These are phyloP conservation scores for Trichoderma semiorbis DNA, from an alignment of 2,329 filamentous ascomycete genomes.

Conservation along the genomic window DNA sequence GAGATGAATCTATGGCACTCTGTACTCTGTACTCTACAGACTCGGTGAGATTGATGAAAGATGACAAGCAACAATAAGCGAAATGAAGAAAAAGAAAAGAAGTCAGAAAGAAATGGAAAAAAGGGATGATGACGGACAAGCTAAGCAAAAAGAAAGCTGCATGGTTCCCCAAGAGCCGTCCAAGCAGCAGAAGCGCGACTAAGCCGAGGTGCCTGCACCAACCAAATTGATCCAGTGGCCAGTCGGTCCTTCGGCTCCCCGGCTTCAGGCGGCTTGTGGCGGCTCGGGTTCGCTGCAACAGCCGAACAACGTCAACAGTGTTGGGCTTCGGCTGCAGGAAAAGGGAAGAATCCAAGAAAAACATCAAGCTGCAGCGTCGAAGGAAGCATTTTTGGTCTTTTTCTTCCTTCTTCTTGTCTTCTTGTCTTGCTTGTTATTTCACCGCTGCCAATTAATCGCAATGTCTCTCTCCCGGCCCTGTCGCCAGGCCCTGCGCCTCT, in stretches of 20 bases:
- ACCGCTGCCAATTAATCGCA: background rate
- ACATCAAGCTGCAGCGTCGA: background rate
- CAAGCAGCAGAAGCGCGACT: background rate
- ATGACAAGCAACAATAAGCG: background rate
- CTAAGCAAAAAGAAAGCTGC: background rate
- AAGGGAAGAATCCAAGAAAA: background rate
- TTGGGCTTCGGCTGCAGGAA: slow-evolving; percentile 8
- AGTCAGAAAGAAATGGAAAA: background rate
- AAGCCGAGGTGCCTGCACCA: background rate
- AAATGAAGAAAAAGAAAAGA: background rate
- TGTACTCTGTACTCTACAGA: too few relatives aligned
- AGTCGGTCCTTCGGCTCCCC: slow-evolving; percentile 1
- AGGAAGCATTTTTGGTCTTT: background rate
- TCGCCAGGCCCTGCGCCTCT: slow-evolving; percentile 43
- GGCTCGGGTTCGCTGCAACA: slow-evolving; percentile 27
- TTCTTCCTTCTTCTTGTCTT: background rate
- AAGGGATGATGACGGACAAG: background rate
- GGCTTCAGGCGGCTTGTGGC: slow-evolving; percentile 43
- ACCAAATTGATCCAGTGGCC: too few relatives aligned
- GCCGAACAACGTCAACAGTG: slow-evolving; percentile 18
- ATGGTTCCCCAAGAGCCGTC: background rate
- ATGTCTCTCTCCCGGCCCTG: slow-evolving; percentile 50
- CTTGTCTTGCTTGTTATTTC: background rate
- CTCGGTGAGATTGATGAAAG: background rate
- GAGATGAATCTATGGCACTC: background rate